Evolutionary conservation across 169 alveolate genomes (phyloP).

Genomic region (Plasmodium knowlesi): DNA sequence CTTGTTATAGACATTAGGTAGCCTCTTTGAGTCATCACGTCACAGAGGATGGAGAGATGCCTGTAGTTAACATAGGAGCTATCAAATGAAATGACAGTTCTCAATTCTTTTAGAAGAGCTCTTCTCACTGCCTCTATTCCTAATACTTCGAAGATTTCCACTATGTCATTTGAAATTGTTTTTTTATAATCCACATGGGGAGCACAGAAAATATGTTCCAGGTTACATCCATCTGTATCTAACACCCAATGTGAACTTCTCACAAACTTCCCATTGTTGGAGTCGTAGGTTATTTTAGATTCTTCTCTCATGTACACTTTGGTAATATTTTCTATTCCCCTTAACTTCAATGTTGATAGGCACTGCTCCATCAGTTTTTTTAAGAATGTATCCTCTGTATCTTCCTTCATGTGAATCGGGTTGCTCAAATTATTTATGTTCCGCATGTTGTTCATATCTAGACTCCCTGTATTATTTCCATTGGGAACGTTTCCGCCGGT

Average conservation of each 20-base stretch:
- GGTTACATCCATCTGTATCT: conserved; percentile 99
- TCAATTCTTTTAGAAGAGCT: conserved; percentile 95
- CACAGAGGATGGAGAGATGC: conserved; percentile 98
- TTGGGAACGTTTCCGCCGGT: not conserved
- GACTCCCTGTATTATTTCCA: not conserved
- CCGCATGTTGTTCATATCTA: not conserved
- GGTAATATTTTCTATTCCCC: conserved; percentile 91
- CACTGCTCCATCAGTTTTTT: conserved; percentile 90
- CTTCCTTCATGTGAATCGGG: conserved; percentile 77
- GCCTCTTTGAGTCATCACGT: conserved; percentile 99
- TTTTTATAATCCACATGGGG: conserved; percentile 94
- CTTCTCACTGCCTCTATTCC: conserved; percentile 99
- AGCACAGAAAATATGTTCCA: conserved; percentile 93
- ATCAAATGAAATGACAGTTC: conserved; percentile 92
- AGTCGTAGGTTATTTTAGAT: conserved; percentile 91
- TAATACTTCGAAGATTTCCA: conserved; percentile 94
- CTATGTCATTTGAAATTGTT: conserved; percentile 97
- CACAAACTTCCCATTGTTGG: conserved; percentile 89
- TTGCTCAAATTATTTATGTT: not conserved
- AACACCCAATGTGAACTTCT: conserved; percentile 96
- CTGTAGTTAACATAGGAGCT: conserved; percentile 99
- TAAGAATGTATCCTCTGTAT: conserved; percentile 90
- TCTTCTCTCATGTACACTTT: conserved; percentile 98
- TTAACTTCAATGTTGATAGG: conserved; percentile 85
- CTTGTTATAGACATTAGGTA: conserved; percentile 98